Base-by-base conservation (phyloP, 345 rosid genomes). In the Raphanus raphanistrum region DNA sequence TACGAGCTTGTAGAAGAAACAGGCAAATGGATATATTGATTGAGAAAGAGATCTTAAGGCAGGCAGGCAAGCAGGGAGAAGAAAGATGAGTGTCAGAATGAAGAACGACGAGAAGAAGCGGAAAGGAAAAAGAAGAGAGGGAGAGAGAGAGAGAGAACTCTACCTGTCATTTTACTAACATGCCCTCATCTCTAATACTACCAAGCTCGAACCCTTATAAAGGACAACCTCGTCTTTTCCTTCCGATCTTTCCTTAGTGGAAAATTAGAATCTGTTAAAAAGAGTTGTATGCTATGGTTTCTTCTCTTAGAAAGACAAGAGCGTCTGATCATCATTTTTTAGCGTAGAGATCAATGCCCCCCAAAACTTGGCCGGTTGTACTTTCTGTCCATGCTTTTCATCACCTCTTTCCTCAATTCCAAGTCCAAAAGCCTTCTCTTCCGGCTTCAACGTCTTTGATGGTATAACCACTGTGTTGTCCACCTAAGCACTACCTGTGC, bases 321-420 rank as follows among this genome's bases (percentile, higher is more conserved):
- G 52, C 12, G 65, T 35, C 68, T 66, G 58, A 81, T 33, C 48
- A 45, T 65, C 33, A 27, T 59, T 52, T 4, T 7, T 82, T 88
- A 73, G 96, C 95, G 74, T 68, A 90, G 8, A 85, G 81, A 84
- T 94, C 87, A 13, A 94, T 76, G 72, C 21, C 94, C 96, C 96
- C 98, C 97, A 92, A 59, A 89, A 85, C 84, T 80, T 85, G 66
- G 90, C 91, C 4, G 97, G 96, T 66, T 86, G 60, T 86, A 83
- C 15, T 78, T 87, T 84, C 80, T 86, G 79, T 94, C 94, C 21
- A 85, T 15, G 57, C 79, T 75, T 68, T 86, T 82, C 35, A 90
- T 86, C 77, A 81, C 15, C 21, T 21, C 21, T 21, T 21, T 21
- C 21, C 21, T 21, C 21, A 21, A 21, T 21, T 21, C 21, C 21